These are phyloP conservation scores for Hypseocharis bilobata DNA, from an alignment of 441 rosid genomes.

Conservation along the genomic window DNA sequence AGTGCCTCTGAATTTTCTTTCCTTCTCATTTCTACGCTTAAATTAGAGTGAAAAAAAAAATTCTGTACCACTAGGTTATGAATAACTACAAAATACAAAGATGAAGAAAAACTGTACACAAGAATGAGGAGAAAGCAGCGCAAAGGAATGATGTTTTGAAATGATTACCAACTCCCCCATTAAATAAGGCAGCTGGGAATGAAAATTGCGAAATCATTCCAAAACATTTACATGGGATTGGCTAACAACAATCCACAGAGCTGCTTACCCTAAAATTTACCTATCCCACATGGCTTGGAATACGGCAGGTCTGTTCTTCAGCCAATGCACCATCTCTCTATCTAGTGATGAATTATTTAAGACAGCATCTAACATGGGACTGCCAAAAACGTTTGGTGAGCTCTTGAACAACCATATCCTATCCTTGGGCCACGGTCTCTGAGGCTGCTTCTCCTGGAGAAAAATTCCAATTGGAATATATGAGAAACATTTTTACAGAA, in stretches of 20 bases:
- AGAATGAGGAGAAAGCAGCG: slow-evolving; percentile 40
- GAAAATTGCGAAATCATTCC: slow-evolving; percentile 39
- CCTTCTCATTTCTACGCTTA: slow-evolving; percentile 19
- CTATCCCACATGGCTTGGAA: slow-evolving; percentile 78
- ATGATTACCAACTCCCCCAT: slow-evolving; percentile 39
- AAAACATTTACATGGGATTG: slow-evolving; percentile 22
- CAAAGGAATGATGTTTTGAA: slow-evolving; percentile 24
- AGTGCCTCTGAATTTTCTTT: slow-evolving; percentile 8
- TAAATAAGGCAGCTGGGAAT: slow-evolving; percentile 36
- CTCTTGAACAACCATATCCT: slow-evolving; percentile 78
- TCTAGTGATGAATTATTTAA: slow-evolving; percentile 45
- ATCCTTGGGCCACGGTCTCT: slow-evolving; percentile 89
- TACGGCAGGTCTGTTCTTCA: slow-evolving; percentile 61
- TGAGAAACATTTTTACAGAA: too few relatives aligned
- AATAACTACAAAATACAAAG: slow-evolving; percentile 48
- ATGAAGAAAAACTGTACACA: slow-evolving; percentile 58
- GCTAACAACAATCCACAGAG: slow-evolving; percentile 16
- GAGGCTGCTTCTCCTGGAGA: slow-evolving; percentile 70
- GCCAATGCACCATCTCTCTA: slow-evolving; percentile 79
- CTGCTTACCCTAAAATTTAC: slow-evolving; percentile 27
- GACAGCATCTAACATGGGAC: slow-evolving; percentile 86
- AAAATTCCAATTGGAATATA: background rate
- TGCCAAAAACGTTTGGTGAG: slow-evolving; percentile 51
- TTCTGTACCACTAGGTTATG: slow-evolving; percentile 27
- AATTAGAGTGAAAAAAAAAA: slow-evolving; percentile 13